Evolutionary conservation across 106 monocot genomes (phyloP).

Genomic region (Alisma plantagoaquatica): DNA sequence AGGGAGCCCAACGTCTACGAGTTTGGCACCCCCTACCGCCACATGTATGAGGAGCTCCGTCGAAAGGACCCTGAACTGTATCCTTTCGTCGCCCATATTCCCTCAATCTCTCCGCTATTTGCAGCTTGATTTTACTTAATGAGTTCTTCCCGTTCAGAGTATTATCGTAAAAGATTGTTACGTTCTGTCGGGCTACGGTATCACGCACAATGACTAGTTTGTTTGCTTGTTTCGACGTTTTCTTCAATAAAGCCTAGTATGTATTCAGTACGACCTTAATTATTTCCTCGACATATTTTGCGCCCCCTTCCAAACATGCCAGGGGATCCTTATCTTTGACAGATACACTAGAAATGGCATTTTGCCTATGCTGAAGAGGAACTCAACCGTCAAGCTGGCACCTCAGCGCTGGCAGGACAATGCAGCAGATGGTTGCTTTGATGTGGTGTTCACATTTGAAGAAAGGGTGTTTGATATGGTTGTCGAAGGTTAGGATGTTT

Average conservation of each 20-base stretch:
- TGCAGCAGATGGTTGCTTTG: conserved; percentile 64
- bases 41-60: conserved; percentile 81
- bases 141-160: not conserved
- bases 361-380: conserved; percentile 85
- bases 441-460: conserved; percentile 81
- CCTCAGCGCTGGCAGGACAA: conserved; percentile 99
- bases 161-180: too few species aligned
- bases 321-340: conserved; percentile 2
- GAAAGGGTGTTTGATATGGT: conserved; percentile 92
- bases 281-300: too few species aligned
- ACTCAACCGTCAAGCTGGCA: conserved; percentile 61
- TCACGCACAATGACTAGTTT: too few species aligned
- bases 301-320: too few species aligned
- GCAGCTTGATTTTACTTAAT: not conserved
- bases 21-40: conserved; percentile 93
- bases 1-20: conserved; percentile 92
- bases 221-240: not conserved
- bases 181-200: too few species aligned
- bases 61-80: conserved; percentile 65
- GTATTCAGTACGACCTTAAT: too few species aligned
- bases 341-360: conserved; percentile 96
- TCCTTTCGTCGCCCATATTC: not conserved
- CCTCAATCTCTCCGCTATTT: not conserved
- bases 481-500: conserved; percentile 43
- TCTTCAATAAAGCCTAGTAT: too few species aligned